Percentiles rank a stretch among this genome's conserved stretches.
Evolutionary conservation across 2,329 filamentous ascomycete genomes (phyloP).

Genomic region (Aspergillus glaucus): DNA sequence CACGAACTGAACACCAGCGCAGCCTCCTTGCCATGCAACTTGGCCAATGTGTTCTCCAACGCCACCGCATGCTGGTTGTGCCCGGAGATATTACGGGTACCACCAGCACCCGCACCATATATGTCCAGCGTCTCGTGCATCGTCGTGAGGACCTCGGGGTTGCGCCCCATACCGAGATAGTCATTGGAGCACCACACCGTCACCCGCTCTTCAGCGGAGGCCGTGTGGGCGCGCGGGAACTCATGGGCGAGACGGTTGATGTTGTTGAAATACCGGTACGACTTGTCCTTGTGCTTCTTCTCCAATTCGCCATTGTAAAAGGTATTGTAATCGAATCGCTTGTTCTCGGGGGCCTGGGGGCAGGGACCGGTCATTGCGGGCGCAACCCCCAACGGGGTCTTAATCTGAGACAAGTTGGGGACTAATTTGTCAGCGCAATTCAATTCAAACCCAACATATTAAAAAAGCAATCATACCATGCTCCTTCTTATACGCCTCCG

Average conservation of each 20-base stretch:
- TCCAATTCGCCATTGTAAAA: slow-evolving; percentile 87
- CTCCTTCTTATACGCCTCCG: slow-evolving; percentile 43
- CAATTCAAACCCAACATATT: slow-evolving; percentile 2
- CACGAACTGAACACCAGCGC: slow-evolving; percentile 95
- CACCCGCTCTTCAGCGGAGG: slow-evolving; percentile 72
- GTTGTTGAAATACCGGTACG: slow-evolving; percentile 99
- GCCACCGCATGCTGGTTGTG: slow-evolving; percentile 92
- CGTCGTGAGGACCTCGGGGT: slow-evolving; percentile 72
- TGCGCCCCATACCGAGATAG: slow-evolving; percentile 95
- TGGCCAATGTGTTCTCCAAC: slow-evolving; percentile 74
- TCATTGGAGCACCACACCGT: slow-evolving; percentile 99
- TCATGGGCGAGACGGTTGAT: slow-evolving; percentile 97
- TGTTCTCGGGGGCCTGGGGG: slow-evolving; percentile 42
- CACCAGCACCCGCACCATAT: slow-evolving; percentile 91
- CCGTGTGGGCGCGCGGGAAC: slow-evolving; percentile 91
- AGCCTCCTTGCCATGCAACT: slow-evolving; percentile 83
- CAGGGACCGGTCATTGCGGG: slow-evolving; percentile 35
- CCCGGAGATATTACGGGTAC: slow-evolving; percentile 94
- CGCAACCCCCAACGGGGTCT: neutral
- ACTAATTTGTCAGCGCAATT: neutral
- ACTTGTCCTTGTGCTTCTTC: slow-evolving; percentile 99
- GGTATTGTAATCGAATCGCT: slow-evolving; percentile 79
- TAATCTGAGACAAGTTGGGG: neutral
- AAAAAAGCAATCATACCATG: slow-evolving; percentile 35
- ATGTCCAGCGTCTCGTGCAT: slow-evolving; percentile 95